Percentiles rank a stretch among this genome's conserved stretches.
These are phyloP conservation scores for Hericium coralloides DNA, from an alignment of 768 basidiomycete species.

Conservation along the genomic window DNA sequence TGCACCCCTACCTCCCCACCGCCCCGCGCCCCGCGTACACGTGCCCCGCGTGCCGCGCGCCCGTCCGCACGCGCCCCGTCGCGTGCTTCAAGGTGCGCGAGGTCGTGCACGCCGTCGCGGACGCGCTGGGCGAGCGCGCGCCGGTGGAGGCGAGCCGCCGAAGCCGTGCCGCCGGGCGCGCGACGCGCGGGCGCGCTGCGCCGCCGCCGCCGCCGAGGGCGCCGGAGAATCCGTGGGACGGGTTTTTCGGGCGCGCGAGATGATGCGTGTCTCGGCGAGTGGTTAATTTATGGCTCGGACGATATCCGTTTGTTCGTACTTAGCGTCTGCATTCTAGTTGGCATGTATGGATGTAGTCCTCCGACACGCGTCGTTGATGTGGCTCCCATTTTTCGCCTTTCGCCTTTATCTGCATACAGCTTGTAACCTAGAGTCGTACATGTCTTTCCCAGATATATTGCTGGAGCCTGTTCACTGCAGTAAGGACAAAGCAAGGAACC, in stretches of 20 bases:
- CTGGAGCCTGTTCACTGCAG: too few species aligned
- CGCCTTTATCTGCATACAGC: too few species aligned
- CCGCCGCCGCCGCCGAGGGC: background rate
- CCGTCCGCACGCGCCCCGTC: slow-evolving; percentile 39
- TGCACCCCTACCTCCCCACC: background rate
- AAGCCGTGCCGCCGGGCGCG: background rate
- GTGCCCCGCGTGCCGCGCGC: slow-evolving; percentile 58
- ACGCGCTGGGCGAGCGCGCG: slow-evolving; percentile 39
- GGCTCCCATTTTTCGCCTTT: too few species aligned
- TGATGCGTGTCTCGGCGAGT: too few species aligned
- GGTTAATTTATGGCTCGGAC: too few species aligned
- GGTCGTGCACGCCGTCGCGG: slow-evolving; percentile 40
- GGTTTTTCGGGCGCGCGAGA: background rate
- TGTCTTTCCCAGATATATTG: too few species aligned
- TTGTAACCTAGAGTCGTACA: too few species aligned
- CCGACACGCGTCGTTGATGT: too few species aligned
- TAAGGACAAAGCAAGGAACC: too few species aligned
- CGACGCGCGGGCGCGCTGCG: background rate
- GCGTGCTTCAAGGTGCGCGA: slow-evolving; percentile 57
- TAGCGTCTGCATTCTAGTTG: too few species aligned
- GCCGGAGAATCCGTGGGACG: background rate
- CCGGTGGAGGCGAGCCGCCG: slow-evolving; percentile 18
- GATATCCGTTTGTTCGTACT: too few species aligned
- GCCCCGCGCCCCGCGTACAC: slow-evolving; percentile 39
- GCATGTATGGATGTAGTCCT: too few species aligned